Conservation (phyloP, 2,329 filamentous ascomycete genomes). For the Penicillium brasilianum region DNA sequence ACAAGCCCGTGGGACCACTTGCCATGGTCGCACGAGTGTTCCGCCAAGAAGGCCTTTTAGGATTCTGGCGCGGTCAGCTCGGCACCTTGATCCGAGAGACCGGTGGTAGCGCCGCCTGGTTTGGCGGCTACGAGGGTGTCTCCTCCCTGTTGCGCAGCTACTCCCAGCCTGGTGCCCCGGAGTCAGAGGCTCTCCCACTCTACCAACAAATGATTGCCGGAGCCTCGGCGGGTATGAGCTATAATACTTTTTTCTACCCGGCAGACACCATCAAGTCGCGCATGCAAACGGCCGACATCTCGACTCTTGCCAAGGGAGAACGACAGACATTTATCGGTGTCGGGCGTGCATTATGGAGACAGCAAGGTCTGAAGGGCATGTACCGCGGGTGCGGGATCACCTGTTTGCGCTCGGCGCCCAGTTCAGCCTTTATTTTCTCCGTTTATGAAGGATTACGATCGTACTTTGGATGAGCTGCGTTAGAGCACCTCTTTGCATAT, state of each 20-base stretch:
- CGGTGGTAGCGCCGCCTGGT: constrained; percentile 93
- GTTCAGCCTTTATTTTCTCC: constrained; percentile 97
- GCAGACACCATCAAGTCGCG: constrained; percentile 97
- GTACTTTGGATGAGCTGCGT: constrained; percentile 56
- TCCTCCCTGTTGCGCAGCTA: constrained; percentile 70
- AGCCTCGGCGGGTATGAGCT: constrained; percentile 85
- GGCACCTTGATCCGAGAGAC: constrained; percentile 94
- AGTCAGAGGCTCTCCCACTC: constrained; percentile 66
- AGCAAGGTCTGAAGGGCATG: constrained; percentile 80
- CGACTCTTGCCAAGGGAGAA: constrained; percentile 47
- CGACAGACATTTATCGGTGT: constrained; percentile 75
- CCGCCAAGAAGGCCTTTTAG: constrained; percentile 76
- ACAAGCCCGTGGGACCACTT: constrained; percentile 65
- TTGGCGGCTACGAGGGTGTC: constrained; percentile 84
- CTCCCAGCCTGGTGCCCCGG: constrained; percentile 19
- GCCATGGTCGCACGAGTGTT: constrained; percentile 79
- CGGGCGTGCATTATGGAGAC: constrained; percentile 74
- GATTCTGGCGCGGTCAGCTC: constrained; percentile 94
- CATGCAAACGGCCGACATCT: constrained; percentile 85
- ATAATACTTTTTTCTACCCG: constrained; percentile 97
- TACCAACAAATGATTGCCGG: constrained; percentile 89
- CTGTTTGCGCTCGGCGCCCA: constrained; percentile 82
- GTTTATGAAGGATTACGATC: constrained; percentile 86
- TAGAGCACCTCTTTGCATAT: constrained; percentile 15
- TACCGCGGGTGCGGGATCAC: constrained; percentile 97